These are phyloP conservation scores for Paramecium primaurelia DNA, from an alignment of 73 alveolate species.

Conservation along the genomic window DNA sequence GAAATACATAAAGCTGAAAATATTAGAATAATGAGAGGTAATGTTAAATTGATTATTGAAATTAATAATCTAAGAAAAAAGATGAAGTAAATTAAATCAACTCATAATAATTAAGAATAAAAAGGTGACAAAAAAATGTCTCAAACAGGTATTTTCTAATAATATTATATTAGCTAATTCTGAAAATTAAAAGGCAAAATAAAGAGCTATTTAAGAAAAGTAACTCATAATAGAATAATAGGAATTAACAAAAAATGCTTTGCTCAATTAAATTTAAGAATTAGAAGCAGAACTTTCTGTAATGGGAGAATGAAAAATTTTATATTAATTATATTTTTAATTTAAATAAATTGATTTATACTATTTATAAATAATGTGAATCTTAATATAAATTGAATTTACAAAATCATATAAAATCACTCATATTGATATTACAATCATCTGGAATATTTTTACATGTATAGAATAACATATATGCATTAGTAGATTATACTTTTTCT, in stretches of 20 bases:
- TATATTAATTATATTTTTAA: neutral
- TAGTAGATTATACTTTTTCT: neutral
- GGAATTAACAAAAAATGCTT: neutral
- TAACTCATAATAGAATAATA: neutral
- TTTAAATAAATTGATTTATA: neutral
- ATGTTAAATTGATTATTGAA: slow-evolving; percentile 78
- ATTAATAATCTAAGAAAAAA: slow-evolving; percentile 84
- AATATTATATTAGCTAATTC: neutral
- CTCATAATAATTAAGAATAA: slow-evolving; percentile 3
- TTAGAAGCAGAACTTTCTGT: slow-evolving; percentile 10
- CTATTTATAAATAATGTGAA: neutral
- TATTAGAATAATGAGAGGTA: slow-evolving; percentile 85
- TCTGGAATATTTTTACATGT: neutral
- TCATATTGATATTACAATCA: no score
- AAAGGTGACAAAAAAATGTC: neutral
- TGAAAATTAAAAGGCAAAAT: neutral
- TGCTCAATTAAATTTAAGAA: neutral
- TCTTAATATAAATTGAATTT: neutral
- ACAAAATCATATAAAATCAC: neutral
- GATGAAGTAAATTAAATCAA: slow-evolving; percentile 64
- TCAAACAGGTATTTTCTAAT: neutral
- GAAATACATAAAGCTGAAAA: slow-evolving; percentile 83
- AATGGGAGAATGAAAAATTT: neutral
- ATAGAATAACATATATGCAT: neutral
- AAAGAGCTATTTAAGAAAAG: neutral